A percentile compares a stretch with the other conserved stretches of the same genome.
Conservation (phyloP, 345 rosid species). For the Hibiscus mutabilis region DNA sequence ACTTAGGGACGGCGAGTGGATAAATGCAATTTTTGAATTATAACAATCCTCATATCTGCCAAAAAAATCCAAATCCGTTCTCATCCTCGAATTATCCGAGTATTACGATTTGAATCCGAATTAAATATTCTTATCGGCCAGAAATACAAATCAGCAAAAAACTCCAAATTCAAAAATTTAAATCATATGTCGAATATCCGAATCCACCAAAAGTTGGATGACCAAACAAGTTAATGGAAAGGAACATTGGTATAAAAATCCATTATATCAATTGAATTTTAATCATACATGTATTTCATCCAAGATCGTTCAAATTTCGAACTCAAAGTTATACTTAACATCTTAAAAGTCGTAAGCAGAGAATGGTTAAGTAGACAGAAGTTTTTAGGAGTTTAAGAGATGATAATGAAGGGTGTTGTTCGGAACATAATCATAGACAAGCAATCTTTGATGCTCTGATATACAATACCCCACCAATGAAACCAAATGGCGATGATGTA, state of each 20-base stretch:
- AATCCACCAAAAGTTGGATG: background rate
- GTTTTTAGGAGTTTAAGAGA: background rate
- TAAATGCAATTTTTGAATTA: too few relatives aligned
- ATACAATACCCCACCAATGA: constrained; percentile 1
- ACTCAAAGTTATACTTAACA: too few relatives aligned
- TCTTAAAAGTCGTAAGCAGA: background rate
- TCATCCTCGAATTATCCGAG: too few relatives aligned
- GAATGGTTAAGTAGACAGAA: constrained; percentile 1
- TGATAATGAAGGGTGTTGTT: background rate
- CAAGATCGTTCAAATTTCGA: background rate
- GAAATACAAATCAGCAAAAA: too few relatives aligned
- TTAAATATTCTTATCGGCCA: too few relatives aligned
- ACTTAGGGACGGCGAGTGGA: too few relatives aligned
- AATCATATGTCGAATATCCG: too few relatives aligned
- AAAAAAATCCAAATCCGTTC: too few relatives aligned
- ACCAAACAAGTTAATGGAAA: background rate
- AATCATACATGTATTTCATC: background rate
- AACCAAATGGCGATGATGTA: constrained; percentile 1
- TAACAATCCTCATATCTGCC: too few relatives aligned
- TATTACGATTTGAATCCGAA: too few relatives aligned
- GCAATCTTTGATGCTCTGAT: background rate
- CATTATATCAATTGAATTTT: background rate
- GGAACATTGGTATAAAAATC: background rate
- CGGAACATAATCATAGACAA: background rate
- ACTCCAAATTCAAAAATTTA: too few relatives aligned